Evolutionary conservation across 2,329 filamentous ascomycete species (phyloP).

Genomic region (Neofusicoccum parvum): DNA sequence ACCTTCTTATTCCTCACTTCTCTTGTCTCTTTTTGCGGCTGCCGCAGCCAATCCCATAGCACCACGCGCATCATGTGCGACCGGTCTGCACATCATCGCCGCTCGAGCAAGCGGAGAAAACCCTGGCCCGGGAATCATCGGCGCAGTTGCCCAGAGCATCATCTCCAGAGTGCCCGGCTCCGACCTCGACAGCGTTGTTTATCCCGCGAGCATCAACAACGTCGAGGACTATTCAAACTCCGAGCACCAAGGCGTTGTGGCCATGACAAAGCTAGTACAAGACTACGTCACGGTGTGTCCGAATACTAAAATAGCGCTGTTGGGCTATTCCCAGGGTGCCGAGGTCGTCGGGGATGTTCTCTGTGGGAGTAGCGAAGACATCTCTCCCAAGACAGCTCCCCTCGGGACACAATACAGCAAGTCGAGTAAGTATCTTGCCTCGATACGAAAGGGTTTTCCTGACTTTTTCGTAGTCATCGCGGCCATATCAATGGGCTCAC

Average conservation of each 20-base stretch:
- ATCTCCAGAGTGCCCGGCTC: neutral
- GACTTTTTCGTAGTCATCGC: neutral
- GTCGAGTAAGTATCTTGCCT: no score
- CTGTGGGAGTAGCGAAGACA: slow-evolving; percentile 24
- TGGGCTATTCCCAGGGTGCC: slow-evolving; percentile 37
- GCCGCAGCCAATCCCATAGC: neutral
- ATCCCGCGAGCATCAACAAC: slow-evolving; percentile 27
- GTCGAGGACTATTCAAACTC: slow-evolving; percentile 25
- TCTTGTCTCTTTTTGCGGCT: neutral
- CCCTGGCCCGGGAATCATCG: neutral
- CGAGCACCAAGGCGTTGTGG: slow-evolving; percentile 25
- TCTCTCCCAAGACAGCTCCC: neutral
- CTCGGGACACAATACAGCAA: neutral
- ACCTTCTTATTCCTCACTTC: neutral
- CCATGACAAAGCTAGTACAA: slow-evolving; percentile 25
- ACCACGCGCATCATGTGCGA: neutral
- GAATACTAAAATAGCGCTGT: slow-evolving; percentile 31
- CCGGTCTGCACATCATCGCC: neutral
- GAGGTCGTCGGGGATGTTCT: slow-evolving; percentile 33
- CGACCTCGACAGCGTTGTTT: slow-evolving; percentile 21
- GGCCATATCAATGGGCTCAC: neutral
- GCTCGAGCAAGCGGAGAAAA: neutral
- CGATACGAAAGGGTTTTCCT: no score
- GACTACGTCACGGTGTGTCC: slow-evolving; percentile 27
- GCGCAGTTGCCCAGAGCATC: neutral